Evolutionary conservation across 2,329 filamentous ascomycete genomes (phyloP), one percentile per base, ranked within the genome.

Genomic region (Diaporthe citriasiana): DNA sequence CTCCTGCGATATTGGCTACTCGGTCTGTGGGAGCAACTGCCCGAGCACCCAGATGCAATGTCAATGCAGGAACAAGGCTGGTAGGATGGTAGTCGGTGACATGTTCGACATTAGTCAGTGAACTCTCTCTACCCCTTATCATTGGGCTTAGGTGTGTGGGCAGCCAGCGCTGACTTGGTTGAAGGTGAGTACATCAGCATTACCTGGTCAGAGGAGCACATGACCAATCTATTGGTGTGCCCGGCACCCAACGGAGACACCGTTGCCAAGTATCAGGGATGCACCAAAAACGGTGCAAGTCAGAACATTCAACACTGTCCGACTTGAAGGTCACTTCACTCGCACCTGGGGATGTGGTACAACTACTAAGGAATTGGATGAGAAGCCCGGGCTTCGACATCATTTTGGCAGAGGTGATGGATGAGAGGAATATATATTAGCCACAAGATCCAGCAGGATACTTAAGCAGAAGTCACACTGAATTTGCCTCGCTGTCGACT

Each of bases 161-260:
- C 12, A 42, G 38, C 15, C 30, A 38, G 1, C 1, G 42, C 60
- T 59, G 19, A 70, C 40, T 17, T 27, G 22, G n/a, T 9, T 53
- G 4, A 19, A 73, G 60, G 30, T 42, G 38, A 65, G 40, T 42
- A 59, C 53, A 19, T 59, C 30, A 51, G 71, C 53, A 40, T 73
- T 8, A 47, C 60, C 42, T 38, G 35, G 38, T 47, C 40, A n/a
- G 9, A 59, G 30, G 63, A 40, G 25, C 38, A 70, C 7, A 25
- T 17, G 38, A 35, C 17, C 53, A 40, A 51, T 15, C n/a, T 73
- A 33, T 13, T 70, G 60, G 56, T 66, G 33, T 73, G 63, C 42
- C 17, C 12, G 17, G 33, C 45, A 12, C 60, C 38, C 6, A 68
- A 50, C 12, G 51, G 35, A 17, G 22, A 57, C 53, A 56, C 51